Evolutionary conservation across 2,329 filamentous ascomycete genomes (phyloP).

Genomic region (Thermoascus crustaceus): DNA sequence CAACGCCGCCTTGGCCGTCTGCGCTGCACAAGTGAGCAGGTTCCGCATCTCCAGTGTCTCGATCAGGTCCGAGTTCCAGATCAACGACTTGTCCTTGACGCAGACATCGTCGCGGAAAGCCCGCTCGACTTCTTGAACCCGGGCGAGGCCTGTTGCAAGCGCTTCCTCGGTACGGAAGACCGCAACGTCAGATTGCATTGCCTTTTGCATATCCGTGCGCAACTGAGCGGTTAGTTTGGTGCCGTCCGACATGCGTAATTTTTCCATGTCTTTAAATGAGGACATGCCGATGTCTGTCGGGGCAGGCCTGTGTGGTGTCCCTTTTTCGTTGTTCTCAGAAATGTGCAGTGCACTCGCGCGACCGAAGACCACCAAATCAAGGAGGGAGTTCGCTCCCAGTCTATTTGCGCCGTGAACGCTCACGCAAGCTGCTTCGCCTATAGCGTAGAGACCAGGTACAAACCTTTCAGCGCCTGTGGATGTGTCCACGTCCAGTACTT

Average conservation of each 20-base stretch:
- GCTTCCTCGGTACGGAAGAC: slow-evolving; percentile 86
- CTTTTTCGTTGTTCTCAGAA: slow-evolving; percentile 77
- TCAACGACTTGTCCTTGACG: slow-evolving; percentile 92
- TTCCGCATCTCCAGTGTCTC: slow-evolving; percentile 86
- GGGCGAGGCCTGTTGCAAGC: slow-evolving; percentile 74
- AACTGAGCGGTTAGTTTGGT: slow-evolving; percentile 75
- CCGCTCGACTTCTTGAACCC: slow-evolving; percentile 72
- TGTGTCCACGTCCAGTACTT: slow-evolving; percentile 71
- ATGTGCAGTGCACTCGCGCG: slow-evolving; percentile 85
- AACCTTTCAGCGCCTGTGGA: slow-evolving; percentile 70
- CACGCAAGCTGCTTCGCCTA: slow-evolving; percentile 82
- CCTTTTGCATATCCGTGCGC: slow-evolving; percentile 81
- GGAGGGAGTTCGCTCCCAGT: slow-evolving; percentile 82
- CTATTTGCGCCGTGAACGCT: slow-evolving; percentile 89
- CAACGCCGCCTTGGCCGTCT: slow-evolving; percentile 74
- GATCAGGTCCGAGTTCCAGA: slow-evolving; percentile 91
- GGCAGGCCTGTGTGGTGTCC: slow-evolving; percentile 57
- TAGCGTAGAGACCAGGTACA: slow-evolving; percentile 79
- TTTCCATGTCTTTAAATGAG: slow-evolving; percentile 69
- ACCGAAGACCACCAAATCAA: slow-evolving; percentile 84
- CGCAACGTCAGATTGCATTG: slow-evolving; percentile 87
- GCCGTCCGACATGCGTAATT: slow-evolving; percentile 67
- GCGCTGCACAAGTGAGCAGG: slow-evolving; percentile 72
- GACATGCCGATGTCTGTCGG: slow-evolving; percentile 67
- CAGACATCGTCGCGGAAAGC: slow-evolving; percentile 62